Evolutionary conservation across 495 filamentous ascomycete species (phyloP).

Genomic region (Rhizodiscina lignyota): DNA sequence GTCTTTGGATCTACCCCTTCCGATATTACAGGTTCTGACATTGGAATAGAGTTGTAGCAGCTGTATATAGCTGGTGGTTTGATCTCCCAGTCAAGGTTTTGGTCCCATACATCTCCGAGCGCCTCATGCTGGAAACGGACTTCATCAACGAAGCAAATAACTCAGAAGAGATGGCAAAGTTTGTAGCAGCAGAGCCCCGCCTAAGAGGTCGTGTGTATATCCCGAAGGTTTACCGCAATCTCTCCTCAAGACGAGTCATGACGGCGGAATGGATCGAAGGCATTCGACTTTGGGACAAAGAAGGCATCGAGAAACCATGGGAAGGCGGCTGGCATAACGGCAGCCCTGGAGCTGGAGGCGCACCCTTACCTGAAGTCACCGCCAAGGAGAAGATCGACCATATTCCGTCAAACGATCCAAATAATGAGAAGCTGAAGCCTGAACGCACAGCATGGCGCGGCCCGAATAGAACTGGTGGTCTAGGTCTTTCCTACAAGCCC

Average conservation of each 20-base stretch:
- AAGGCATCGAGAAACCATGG: conserved; percentile 57
- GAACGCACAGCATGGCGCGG: conserved; percentile 68
- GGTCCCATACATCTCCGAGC: conserved; percentile 78
- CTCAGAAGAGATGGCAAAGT: conserved; percentile 60
- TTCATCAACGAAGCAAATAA: conserved; percentile 85
- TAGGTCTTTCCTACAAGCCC: conserved; percentile 64
- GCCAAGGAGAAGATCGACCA: conserved; percentile 24
- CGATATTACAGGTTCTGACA: no score
- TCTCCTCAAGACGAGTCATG: conserved; percentile 72
- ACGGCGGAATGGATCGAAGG: conserved; percentile 98
- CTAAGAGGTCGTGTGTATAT: conserved; percentile 72
- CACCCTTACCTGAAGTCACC: conserved; percentile 36
- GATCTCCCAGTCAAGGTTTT: conserved; percentile 77
- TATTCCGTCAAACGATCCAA: conserved; percentile 24
- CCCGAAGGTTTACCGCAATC: conserved; percentile 63
- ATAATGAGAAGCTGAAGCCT: conserved; percentile 47
- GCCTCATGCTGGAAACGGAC: conserved; percentile 80
- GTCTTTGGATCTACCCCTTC: conserved; percentile 16
- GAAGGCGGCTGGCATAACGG: conserved; percentile 55
- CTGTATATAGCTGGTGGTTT: conserved; percentile 64
- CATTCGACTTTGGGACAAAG: conserved; percentile 77
- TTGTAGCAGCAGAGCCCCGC: conserved; percentile 61
- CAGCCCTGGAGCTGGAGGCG: conserved; percentile 61
- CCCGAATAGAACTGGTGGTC: conserved; percentile 47
- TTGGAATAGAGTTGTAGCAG: conserved; percentile 45